These are phyloP conservation scores for Setomelanomma holmii DNA, from an alignment of 2,329 filamentous ascomycete species.

Conservation along the genomic window DNA sequence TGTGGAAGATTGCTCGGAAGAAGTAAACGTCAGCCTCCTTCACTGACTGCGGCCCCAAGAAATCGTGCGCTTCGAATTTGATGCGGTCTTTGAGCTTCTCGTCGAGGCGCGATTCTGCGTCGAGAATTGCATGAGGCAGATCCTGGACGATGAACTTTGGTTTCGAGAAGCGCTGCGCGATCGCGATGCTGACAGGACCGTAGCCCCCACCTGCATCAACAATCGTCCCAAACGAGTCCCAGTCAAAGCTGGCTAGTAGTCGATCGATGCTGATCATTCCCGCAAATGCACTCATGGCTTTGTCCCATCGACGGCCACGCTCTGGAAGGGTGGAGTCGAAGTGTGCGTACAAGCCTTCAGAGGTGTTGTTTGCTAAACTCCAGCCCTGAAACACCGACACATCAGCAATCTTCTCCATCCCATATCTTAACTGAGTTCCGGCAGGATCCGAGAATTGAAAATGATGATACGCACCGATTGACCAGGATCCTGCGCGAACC, in stretches of 20 bases:
- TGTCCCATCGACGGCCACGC: too few species aligned
- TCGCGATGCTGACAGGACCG: slow-evolving; percentile 4
- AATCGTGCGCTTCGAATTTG: slow-evolving; percentile 9
- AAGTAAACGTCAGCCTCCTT: slow-evolving; percentile 53
- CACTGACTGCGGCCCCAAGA: slow-evolving; percentile 8
- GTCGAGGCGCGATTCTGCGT: not conserved
- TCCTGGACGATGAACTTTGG: slow-evolving; percentile 7
- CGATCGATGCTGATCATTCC: slow-evolving; percentile 5
- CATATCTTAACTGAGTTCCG: too few species aligned
- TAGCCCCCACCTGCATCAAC: slow-evolving; percentile 10
- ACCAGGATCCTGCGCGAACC: too few species aligned
- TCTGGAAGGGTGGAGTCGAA: too few species aligned
- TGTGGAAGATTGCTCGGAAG: slow-evolving; percentile 65
- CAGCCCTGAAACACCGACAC: too few species aligned
- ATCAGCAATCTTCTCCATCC: too few species aligned
- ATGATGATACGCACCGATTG: too few species aligned
- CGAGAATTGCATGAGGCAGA: not conserved
- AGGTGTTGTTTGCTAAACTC: too few species aligned
- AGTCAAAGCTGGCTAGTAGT: slow-evolving; percentile 3
- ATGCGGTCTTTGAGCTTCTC: not conserved
- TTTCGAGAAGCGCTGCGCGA: not conserved
- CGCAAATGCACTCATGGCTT: not conserved
- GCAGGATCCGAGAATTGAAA: too few species aligned
- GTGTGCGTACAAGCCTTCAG: too few species aligned
- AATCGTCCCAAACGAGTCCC: not conserved